Evolutionary conservation across 495 filamentous ascomycete genomes (phyloP).

Genomic region (Talaromyces liani): DNA sequence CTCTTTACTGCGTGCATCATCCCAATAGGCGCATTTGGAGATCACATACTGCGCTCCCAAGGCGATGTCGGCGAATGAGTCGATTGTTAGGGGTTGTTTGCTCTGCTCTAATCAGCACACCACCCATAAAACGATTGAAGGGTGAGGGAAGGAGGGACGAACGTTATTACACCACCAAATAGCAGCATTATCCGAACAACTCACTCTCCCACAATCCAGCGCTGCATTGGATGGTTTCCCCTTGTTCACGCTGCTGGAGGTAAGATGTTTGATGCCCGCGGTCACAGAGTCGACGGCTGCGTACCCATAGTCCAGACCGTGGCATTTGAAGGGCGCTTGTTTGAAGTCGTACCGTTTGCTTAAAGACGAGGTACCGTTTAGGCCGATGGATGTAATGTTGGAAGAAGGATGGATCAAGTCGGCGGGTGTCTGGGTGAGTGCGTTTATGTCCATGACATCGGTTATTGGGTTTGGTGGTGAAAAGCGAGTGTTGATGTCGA

Average conservation of each 20-base stretch:
- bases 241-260: neutral
- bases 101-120: neutral
- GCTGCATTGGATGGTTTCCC: neutral
- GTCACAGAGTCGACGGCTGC: neutral
- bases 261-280: neutral
- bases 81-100: neutral
- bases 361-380: neutral
- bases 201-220: slow-evolving; percentile 8
- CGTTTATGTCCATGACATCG: neutral
- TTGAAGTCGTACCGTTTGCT: neutral
- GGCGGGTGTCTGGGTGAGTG: neutral
- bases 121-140: too few species aligned
- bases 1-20: neutral
- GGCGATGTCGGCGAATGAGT: neutral
- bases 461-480: neutral
- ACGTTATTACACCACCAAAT: slow-evolving; percentile 13
- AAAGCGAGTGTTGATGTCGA: neutral
- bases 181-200: slow-evolving; percentile 7
- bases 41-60: neutral
- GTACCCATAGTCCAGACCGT: neutral
- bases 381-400: too few species aligned
- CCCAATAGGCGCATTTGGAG: neutral
- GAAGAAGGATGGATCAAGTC: neutral
- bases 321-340: neutral
- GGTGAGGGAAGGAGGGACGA: neutral